Conservation (phyloP, 306 rosid species). For the Styphnolobium japonicum region DNA sequence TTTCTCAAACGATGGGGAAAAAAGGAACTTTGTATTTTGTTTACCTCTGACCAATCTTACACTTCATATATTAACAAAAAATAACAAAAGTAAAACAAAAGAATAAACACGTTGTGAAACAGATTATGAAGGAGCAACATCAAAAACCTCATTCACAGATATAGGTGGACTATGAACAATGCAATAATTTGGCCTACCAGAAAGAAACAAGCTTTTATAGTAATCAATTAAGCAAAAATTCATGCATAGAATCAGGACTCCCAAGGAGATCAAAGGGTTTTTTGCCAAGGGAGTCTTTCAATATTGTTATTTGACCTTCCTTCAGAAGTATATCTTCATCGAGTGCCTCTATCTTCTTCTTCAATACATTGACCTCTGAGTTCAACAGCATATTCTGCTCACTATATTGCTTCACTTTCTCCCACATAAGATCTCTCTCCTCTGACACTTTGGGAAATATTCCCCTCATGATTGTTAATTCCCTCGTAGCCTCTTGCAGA, state of each 20-base stretch:
- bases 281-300: constrained; percentile 68
- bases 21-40: constrained; percentile 2
- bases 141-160: constrained; percentile 28
- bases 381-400: constrained; percentile 79
- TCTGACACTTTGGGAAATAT: constrained; percentile 63
- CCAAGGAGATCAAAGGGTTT: constrained; percentile 66
- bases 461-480: constrained; percentile 51
- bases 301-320: constrained; percentile 92
- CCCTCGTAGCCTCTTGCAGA: constrained; percentile 62
- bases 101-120: neutral
- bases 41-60: constrained; percentile 21
- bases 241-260: constrained; percentile 55
- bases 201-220: constrained; percentile 17
- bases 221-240: constrained; percentile 48
- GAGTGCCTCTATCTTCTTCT: constrained; percentile 63
- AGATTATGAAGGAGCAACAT: neutral
- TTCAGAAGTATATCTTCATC: constrained; percentile 76
- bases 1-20: neutral
- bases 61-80: neutral
- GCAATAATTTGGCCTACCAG: constrained; percentile 15
- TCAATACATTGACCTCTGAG: constrained; percentile 50
- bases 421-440: constrained; percentile 81
- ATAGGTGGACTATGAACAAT: constrained; percentile 58
- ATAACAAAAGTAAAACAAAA: neutral
- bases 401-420: constrained; percentile 69